Percentiles rank a stretch among this genome's conserved stretches.
These are phyloP conservation scores for Leucaena leucocephala DNA, from an alignment of 306 rosid genomes.

Conservation along the genomic window DNA sequence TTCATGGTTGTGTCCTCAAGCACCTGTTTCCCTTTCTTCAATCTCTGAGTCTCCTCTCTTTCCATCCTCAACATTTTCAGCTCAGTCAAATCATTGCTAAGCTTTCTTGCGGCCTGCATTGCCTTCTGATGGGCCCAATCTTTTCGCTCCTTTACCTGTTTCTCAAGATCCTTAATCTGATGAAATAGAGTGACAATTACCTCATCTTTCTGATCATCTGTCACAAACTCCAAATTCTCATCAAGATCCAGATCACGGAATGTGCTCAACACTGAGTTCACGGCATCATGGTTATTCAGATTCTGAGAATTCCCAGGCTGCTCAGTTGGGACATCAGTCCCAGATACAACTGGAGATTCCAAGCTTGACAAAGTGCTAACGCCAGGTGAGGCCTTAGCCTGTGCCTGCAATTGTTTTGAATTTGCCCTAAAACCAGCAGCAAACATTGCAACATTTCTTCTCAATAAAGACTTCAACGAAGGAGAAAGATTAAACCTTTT, in stretches of 20 bases:
- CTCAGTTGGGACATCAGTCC: constrained; percentile 47
- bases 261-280: constrained; percentile 75
- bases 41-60: constrained; percentile 88
- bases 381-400: constrained; percentile 39
- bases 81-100: constrained; percentile 81
- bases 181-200: constrained; percentile 68
- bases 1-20: constrained; percentile 91
- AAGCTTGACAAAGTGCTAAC: constrained; percentile 35
- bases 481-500: constrained; percentile 94
- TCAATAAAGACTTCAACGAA: constrained; percentile 76
- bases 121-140: constrained; percentile 99
- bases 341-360: constrained; percentile 52
- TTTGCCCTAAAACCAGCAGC: constrained; percentile 97
- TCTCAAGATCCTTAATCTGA: constrained; percentile 89
- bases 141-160: constrained; percentile 77
- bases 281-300: constrained; percentile 66
- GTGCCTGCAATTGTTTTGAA: constrained; percentile 59
- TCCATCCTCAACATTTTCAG: constrained; percentile 87
- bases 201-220: constrained; percentile 93
- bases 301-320: constrained; percentile 55
- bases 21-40: constrained; percentile 88
- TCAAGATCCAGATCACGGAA: constrained; percentile 85
- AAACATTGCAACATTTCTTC: constrained; percentile 84
- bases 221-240: constrained; percentile 76
- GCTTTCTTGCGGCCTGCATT: constrained; percentile 92